phyloP scores from a whole-genome alignment of 148 eudicot species.

The Persicaria tinctoria region DNA sequence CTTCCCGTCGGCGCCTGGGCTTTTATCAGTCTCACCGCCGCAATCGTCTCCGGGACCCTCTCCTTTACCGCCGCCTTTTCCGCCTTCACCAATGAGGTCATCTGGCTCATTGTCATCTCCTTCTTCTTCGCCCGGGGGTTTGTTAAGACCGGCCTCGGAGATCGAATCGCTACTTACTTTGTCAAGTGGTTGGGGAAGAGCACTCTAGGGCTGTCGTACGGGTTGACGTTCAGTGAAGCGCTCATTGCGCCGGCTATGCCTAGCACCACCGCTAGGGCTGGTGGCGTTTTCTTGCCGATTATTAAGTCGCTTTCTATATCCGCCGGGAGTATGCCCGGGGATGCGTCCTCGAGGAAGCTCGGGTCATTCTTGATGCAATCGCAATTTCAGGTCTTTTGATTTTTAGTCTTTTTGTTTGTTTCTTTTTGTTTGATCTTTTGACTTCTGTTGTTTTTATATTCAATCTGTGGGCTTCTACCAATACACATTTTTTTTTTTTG shows the following conservation, averaged over 20 bases:
- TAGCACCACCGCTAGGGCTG: conserved; percentile 90
- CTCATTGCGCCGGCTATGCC: conserved; percentile 98
- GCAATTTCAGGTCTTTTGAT: conserved; percentile 69
- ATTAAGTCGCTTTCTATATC: conserved; percentile 77
- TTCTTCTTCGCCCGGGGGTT: conserved; percentile 91
- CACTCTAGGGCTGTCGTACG: conserved; percentile 79
- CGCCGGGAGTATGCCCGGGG: conserved; percentile 59
- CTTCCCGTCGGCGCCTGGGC: conserved; percentile 94
- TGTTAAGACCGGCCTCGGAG: conserved; percentile 83
- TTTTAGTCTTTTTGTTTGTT: neutral
- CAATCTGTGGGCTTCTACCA: neutral
- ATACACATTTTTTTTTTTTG: neutral
- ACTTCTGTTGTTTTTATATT: neutral
- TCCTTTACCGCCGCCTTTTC: conserved; percentile 55
- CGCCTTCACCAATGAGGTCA: conserved; percentile 84
- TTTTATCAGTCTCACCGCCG: conserved; percentile 56
- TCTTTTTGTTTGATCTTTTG: neutral
- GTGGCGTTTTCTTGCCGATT: conserved; percentile 86
- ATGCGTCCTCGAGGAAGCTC: conserved; percentile 43
- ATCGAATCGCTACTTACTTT: conserved; percentile 78
- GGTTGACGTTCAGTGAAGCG: conserved; percentile 71
- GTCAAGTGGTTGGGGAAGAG: conserved; percentile 84
- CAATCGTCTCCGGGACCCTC: conserved; percentile 51
- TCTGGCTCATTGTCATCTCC: conserved; percentile 88
- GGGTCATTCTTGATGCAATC: conserved; percentile 71